Conservation (phyloP, 306 rosid species). For the Senna siamea region DNA sequence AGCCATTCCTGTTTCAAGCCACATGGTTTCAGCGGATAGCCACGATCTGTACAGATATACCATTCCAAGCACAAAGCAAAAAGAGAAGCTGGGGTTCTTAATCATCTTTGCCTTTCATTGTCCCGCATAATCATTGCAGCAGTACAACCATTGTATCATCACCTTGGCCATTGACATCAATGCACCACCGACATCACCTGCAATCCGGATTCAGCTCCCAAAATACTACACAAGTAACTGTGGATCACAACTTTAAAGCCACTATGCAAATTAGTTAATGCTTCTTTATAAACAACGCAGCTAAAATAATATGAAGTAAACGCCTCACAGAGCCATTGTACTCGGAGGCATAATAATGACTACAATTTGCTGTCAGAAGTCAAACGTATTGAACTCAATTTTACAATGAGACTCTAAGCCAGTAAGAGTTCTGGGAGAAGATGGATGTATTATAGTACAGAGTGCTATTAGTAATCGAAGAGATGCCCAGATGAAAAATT, state of each 20-base stretch:
- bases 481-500: slow-evolving; percentile 64
- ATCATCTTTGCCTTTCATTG: slow-evolving; percentile 23
- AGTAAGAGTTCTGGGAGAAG: slow-evolving; percentile 43
- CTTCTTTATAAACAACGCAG: slow-evolving; percentile 47
- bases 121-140: slow-evolving; percentile 34
- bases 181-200: slow-evolving; percentile 26
- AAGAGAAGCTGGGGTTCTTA: not conserved
- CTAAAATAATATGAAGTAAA: slow-evolving; percentile 47
- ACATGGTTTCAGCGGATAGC: not conserved
- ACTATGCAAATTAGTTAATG: slow-evolving; percentile 45
- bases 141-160: slow-evolving; percentile 26
- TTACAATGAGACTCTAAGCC: slow-evolving; percentile 46
- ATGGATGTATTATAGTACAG: slow-evolving; percentile 49
- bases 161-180: slow-evolving; percentile 20
- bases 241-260: slow-evolving; percentile 32
- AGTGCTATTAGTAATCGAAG: slow-evolving; percentile 50
- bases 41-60: slow-evolving; percentile 15
- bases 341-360: slow-evolving; percentile 71
- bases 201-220: not conserved
- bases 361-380: slow-evolving; percentile 53
- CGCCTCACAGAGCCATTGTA: slow-evolving; percentile 65
- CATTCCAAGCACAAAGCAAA: slow-evolving; percentile 19
- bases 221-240: slow-evolving; percentile 7
- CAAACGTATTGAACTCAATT: slow-evolving; percentile 39
- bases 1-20: slow-evolving; percentile 14